phyloP scores from a whole-genome alignment of 768 basidiomycete genomes.

The Leccinum longicurvipes region DNA sequence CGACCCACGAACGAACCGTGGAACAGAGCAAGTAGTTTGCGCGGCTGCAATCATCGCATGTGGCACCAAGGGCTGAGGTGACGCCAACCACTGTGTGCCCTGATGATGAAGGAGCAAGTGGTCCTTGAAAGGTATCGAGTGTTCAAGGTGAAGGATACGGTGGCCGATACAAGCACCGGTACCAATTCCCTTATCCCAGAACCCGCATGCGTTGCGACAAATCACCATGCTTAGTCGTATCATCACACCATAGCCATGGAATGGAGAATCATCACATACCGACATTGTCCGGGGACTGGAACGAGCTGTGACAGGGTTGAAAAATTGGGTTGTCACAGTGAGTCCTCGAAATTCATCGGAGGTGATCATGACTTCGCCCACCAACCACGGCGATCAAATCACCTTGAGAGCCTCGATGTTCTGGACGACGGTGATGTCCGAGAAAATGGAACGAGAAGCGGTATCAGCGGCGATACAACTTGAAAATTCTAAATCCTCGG shows the following conservation, averaged over 20 bases:
- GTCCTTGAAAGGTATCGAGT: conserved; percentile 76
- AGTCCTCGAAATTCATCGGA: too few species aligned
- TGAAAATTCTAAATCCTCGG: neutral
- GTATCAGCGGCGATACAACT: neutral
- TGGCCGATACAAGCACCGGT: conserved; percentile 86
- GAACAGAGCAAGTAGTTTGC: conserved; percentile 71
- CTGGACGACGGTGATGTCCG: neutral
- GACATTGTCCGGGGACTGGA: conserved; percentile 66
- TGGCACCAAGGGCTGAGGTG: conserved; percentile 89
- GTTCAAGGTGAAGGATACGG: conserved; percentile 64
- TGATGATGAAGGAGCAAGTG: conserved; percentile 89
- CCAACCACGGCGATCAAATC: neutral
- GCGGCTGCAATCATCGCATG: conserved; percentile 78
- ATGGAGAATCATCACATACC: neutral
- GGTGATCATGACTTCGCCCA: neutral
- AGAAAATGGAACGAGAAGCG: neutral
- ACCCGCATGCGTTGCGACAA: conserved; percentile 84
- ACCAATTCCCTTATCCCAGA: conserved; percentile 87
- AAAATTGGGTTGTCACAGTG: too few species aligned
- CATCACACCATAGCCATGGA: neutral
- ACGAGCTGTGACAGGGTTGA: conserved; percentile 15
- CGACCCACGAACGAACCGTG: conserved; percentile 36
- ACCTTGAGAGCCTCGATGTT: neutral
- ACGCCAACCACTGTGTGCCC: conserved; percentile 82
- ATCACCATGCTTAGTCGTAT: conserved; percentile 79